Conservation (phyloP, 2,329 filamentous ascomycete species). For the Didymella lethalis region DNA sequence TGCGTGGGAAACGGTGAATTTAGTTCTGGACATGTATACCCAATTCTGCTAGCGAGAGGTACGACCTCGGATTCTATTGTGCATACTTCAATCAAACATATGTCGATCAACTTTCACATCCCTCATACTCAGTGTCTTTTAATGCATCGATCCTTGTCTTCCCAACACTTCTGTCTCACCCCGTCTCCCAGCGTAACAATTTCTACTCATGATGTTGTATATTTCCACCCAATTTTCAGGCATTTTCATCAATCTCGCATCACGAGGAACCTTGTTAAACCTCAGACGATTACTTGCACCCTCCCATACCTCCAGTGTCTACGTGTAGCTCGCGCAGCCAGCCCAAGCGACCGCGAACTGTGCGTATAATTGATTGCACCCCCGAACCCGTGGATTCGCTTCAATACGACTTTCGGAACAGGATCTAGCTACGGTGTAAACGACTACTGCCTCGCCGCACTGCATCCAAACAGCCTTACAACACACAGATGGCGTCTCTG, state of each 20-base stretch:
- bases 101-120: background rate
- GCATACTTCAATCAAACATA: slow-evolving; percentile 1
- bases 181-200: too few relatives aligned
- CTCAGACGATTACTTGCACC: background rate
- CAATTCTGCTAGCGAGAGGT: background rate
- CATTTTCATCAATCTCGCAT: background rate
- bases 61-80: background rate
- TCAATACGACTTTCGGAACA: background rate
- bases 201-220: background rate
- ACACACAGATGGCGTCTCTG: too few relatives aligned
- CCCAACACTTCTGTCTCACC: background rate
- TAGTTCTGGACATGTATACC: background rate
- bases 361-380: background rate
- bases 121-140: background rate
- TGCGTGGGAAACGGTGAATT: background rate
- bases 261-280: background rate
- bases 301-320: too few relatives aligned
- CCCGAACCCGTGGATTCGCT: background rate
- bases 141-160: background rate
- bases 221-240: background rate
- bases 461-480: too few relatives aligned
- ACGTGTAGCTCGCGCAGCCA: background rate
- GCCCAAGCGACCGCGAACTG: background rate
- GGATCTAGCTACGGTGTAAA: too few relatives aligned
- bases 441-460: too few relatives aligned